Percentiles rank a stretch among this genome's conserved stretches.
Evolutionary conservation across 2,329 filamentous ascomycete genomes (phyloP).

Genomic region (Nemania diffusa): DNA sequence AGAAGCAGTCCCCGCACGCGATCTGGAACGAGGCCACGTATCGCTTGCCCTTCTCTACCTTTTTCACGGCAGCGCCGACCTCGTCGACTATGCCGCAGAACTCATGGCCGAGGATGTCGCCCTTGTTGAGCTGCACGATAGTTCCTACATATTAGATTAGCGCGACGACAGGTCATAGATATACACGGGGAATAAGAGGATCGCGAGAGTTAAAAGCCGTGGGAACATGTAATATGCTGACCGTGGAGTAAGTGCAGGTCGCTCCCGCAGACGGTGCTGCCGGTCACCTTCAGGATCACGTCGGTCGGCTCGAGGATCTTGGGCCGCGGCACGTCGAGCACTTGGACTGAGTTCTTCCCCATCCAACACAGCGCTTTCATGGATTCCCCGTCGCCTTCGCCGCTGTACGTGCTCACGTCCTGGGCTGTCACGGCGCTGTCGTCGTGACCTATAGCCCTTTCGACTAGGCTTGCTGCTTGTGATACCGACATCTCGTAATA

Average conservation of each 20-base stretch:
- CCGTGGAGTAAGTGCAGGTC: slow-evolving; percentile 69
- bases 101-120: slow-evolving; percentile 74
- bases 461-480: slow-evolving; percentile 74
- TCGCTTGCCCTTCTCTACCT: slow-evolving; percentile 68
- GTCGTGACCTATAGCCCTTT: slow-evolving; percentile 75
- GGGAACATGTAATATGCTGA: slow-evolving; percentile 26
- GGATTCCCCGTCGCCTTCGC: slow-evolving; percentile 62
- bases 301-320: slow-evolving; percentile 77
- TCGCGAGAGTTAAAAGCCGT: background rate
- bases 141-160: slow-evolving; percentile 44
- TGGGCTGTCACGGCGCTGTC: slow-evolving; percentile 73
- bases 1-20: slow-evolving; percentile 77
- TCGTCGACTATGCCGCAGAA: slow-evolving; percentile 67
- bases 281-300: slow-evolving; percentile 82
- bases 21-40: slow-evolving; percentile 92
- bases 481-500: slow-evolving; percentile 70
- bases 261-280: slow-evolving; percentile 68
- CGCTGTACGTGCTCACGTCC: slow-evolving; percentile 71
- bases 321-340: slow-evolving; percentile 75
- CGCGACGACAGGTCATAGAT: background rate
- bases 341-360: slow-evolving; percentile 80
- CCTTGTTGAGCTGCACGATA: slow-evolving; percentile 68
- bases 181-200: background rate
- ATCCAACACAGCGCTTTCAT: slow-evolving; percentile 88
- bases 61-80: slow-evolving; percentile 65